phyloP scores from a whole-genome alignment of 2,329 filamentous ascomycete genomes.

The Cordyceps farinosa region DNA sequence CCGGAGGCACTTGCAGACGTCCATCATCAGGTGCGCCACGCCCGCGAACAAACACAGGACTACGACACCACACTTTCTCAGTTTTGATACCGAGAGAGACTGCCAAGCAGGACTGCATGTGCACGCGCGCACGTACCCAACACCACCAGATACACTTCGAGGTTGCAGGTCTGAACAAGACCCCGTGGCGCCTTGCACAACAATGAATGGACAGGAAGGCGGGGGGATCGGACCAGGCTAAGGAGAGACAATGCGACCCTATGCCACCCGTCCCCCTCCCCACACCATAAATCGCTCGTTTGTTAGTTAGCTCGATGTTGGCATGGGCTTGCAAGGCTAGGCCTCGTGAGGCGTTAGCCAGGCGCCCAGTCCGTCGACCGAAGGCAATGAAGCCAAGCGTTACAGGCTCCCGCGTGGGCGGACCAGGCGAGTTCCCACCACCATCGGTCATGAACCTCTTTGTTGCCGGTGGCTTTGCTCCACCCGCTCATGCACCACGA shows the following conservation, averaged over 20 bases:
- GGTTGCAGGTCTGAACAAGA: slow-evolving; percentile 4
- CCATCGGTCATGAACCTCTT: not conserved
- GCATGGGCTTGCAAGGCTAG: not conserved
- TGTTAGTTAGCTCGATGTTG: not conserved
- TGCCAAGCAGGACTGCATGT: not conserved
- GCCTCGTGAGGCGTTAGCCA: not conserved
- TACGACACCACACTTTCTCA: no score
- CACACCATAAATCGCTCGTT: not conserved
- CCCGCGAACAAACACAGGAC: no score
- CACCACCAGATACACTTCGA: slow-evolving; percentile 4
- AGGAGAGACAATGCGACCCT: slow-evolving; percentile 6
- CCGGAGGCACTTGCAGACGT: no score
- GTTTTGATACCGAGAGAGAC: not conserved
- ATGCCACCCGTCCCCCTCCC: not conserved
- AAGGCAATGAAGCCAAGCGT: not conserved
- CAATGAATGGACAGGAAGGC: slow-evolving; percentile 8
- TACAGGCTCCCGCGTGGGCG: not conserved
- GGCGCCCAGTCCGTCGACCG: not conserved
- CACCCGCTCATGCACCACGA: slow-evolving; percentile 13
- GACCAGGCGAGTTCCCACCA: not conserved
- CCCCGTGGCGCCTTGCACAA: slow-evolving; percentile 10
- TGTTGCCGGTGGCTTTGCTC: not conserved
- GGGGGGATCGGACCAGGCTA: not conserved
- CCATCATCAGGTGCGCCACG: no score
- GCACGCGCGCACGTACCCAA: not conserved